phyloP scores from a whole-genome alignment of 129 eudicot species.

The Helianthus tuberosus region DNA sequence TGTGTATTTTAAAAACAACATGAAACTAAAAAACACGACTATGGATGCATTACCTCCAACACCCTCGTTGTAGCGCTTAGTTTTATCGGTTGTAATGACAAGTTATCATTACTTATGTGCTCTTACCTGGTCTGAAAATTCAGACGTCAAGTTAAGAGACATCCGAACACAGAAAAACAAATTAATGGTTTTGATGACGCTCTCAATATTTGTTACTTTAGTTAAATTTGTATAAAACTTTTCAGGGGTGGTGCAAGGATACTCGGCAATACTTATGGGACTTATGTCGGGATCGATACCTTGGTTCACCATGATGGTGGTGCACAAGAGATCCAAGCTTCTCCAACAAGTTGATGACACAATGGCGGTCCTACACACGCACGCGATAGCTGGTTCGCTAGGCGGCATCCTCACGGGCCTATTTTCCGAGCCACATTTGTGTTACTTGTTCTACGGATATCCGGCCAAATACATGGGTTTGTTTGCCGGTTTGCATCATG shows the following conservation, averaged over 20 bases:
- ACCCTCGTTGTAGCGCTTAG: no score
- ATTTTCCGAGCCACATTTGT: conserved; percentile 12
- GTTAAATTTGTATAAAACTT: background rate
- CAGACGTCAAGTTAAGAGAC: no score
- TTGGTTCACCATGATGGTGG: conserved; percentile 24
- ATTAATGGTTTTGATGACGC: background rate
- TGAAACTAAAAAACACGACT: no score
- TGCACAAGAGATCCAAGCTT: conserved; percentile 16
- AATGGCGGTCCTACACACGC: conserved; percentile 22
- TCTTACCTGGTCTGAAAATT: no score
- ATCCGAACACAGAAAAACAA: no score
- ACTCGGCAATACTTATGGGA: conserved; percentile 13
- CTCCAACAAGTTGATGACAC: conserved; percentile 16
- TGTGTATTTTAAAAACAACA: no score
- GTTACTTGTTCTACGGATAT: background rate
- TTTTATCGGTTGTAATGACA: no score
- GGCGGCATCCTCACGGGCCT: conserved; percentile 17
- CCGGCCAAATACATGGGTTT: conserved; percentile 11
- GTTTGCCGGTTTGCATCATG: background rate
- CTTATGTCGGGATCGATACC: conserved; percentile 9
- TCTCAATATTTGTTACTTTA: background rate
- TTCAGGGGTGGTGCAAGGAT: conserved; percentile 18
- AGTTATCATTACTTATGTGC: no score
- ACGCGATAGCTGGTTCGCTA: conserved; percentile 11
- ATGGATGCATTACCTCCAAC: no score